Conservation (phyloP, 495 filamentous ascomycete species). For the Penicillium coffeae region DNA sequence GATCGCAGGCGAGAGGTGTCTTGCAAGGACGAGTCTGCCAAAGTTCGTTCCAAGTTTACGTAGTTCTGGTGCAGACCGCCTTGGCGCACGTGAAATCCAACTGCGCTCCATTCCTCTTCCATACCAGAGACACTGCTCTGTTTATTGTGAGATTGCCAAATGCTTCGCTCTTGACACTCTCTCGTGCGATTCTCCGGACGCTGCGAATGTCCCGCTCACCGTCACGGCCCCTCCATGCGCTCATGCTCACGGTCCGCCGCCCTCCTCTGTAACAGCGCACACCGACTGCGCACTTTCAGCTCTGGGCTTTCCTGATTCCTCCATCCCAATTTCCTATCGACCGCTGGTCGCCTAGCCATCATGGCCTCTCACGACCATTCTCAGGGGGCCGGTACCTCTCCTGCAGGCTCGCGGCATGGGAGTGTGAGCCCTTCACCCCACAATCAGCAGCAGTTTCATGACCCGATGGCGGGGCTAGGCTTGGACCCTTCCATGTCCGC, state of each 20-base stretch:
- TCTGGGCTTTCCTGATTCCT: neutral
- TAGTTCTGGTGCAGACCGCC: conserved; percentile 21
- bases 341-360: conserved; percentile 1
- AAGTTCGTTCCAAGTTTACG: neutral
- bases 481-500: conserved; percentile 36
- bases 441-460: conserved; percentile 37
- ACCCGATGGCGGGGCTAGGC: conserved; percentile 31
- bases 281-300: conserved; percentile 3
- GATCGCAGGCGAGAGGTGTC: too few relatives aligned
- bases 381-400: conserved; percentile 27
- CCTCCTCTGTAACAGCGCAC: neutral
- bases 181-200: neutral
- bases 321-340: neutral
- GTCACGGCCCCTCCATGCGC: neutral
- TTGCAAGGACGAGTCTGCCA: too few relatives aligned
- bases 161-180: conserved; percentile 3
- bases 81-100: conserved; percentile 27
- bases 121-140: conserved; percentile 2
- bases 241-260: conserved; percentile 1
- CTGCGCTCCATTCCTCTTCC: conserved; percentile 2
- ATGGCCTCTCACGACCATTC: conserved; percentile 39
- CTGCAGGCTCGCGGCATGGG: conserved; percentile 30
- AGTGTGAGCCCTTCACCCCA: conserved; percentile 42
- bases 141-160: neutral
- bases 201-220: conserved; percentile 17